Percentiles rank a stretch among this genome's conserved stretches.
phyloP scores from a whole-genome alignment of 805 yeast species.

The Wickerhamiella nectarea region DNA sequence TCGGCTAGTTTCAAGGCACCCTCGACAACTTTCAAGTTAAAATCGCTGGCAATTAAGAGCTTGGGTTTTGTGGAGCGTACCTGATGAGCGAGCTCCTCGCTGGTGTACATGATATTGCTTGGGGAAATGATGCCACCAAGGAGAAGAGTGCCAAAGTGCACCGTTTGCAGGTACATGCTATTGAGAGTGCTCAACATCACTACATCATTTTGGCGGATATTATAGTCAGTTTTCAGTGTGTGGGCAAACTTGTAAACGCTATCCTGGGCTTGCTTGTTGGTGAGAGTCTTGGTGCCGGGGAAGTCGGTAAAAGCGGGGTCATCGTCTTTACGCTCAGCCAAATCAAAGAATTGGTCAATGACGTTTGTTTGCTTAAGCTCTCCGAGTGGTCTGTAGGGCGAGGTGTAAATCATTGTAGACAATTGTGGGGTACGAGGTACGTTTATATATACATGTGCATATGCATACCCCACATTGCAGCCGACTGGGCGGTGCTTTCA shows the following conservation, averaged over 20 bases:
- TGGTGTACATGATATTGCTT: constrained; percentile 24
- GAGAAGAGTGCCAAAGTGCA: constrained; percentile 22
- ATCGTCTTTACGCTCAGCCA: background rate
- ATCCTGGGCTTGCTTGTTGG: background rate
- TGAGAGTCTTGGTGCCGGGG: constrained; percentile 2
- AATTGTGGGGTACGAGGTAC: background rate
- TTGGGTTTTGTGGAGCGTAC: constrained; percentile 17
- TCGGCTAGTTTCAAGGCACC: constrained; percentile 11
- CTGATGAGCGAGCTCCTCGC: constrained; percentile 25
- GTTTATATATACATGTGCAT: background rate
- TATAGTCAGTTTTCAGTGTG: constrained; percentile 15
- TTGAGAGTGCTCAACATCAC: constrained; percentile 24
- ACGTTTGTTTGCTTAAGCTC: background rate
- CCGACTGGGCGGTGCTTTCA: too few relatives aligned
- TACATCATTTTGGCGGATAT: constrained; percentile 22
- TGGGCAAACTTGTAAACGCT: constrained; percentile 16
- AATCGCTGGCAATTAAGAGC: constrained; percentile 16
- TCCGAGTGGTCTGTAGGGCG: background rate
- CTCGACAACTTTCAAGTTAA: background rate
- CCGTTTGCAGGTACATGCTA: constrained; percentile 20
- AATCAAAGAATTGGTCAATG: background rate
- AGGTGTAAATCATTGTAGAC: constrained; percentile 2
- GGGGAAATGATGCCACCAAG: constrained; percentile 25
- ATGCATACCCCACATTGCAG: too few relatives aligned
- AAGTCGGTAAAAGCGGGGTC: constrained; percentile 1